Conservation (phyloP, 306 rosid genomes). For the Dryas alaskensis region DNA sequence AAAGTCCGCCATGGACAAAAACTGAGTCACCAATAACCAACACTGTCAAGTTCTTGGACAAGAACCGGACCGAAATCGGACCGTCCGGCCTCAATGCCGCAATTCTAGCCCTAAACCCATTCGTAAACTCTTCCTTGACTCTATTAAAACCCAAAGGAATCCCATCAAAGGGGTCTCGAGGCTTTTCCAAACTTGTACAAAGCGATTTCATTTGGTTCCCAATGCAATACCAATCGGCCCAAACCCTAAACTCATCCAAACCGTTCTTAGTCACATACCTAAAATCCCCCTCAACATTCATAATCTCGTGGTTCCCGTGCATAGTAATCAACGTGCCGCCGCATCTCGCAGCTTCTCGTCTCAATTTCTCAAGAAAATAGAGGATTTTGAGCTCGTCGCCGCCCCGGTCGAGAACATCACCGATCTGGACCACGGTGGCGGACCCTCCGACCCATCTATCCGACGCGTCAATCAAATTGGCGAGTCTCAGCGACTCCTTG, state of each 20-base stretch:
- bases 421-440: slow-evolving; percentile 74
- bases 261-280: slow-evolving; percentile 45
- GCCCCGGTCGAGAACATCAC: slow-evolving; percentile 92
- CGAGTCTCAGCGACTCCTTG: slow-evolving; percentile 64
- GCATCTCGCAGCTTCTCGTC: slow-evolving; percentile 57
- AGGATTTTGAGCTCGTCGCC: slow-evolving; percentile 75
- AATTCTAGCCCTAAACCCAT: slow-evolving; percentile 72
- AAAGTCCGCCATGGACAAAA: slow-evolving; percentile 88
- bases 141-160: slow-evolving; percentile 42
- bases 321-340: slow-evolving; percentile 74
- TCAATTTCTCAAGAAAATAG: slow-evolving; percentile 71
- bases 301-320: slow-evolving; percentile 96
- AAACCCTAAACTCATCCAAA: slow-evolving; percentile 61
- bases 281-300: slow-evolving; percentile 88
- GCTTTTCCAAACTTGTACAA: slow-evolving; percentile 51
- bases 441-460: slow-evolving; percentile 73
- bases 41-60: slow-evolving; percentile 62
- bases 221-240: slow-evolving; percentile 66
- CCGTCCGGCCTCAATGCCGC: slow-evolving; percentile 76
- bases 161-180: slow-evolving; percentile 53
- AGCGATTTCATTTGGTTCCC: slow-evolving; percentile 63
- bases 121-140: slow-evolving; percentile 34
- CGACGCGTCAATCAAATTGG: slow-evolving; percentile 56
- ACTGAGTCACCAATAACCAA: slow-evolving; percentile 74
- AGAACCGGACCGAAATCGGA: slow-evolving; percentile 64